Evolutionary conservation across 2,329 filamentous ascomycete species (phyloP), one percentile per base, ranked within the genome.

Genomic region (Blastomyces percursus): DNA sequence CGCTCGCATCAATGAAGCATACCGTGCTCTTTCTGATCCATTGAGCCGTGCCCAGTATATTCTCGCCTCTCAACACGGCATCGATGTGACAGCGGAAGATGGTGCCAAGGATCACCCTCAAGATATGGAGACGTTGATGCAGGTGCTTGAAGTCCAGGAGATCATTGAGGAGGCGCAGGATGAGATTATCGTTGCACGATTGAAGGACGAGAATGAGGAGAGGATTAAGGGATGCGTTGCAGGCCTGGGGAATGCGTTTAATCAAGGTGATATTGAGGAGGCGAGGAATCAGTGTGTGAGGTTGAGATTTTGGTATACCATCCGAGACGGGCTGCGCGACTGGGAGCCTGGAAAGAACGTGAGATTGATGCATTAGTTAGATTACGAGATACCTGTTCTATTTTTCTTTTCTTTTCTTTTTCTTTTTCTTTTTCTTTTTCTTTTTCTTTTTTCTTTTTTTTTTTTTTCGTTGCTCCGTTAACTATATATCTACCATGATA

Each of bases 221-320:
- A 78, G 91, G 67, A 86, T 96, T 59, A 70, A 70, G 21, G 78
- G 76, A 65, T 88, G 87, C 69, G 87, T 92, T 71, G 75, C 75
- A 59, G 73, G 76, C 1, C 70, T 97, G 30, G 88, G 83, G 56
- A 69, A 73, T 61, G 84, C 86, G 0, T 93, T 97, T 71, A 80
- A 77, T 65, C 69, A 74, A 9, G 88, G 87, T 58, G 84, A 93
- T 71, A 72, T 89, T 48, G 81, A 86, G 50, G 76, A 65, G 9
- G 93, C 91, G 19, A 86, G 83, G 76, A 75, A 72, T 64, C 90
- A 95, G 81, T 86, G 87, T 55, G 85, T 96, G 1, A 81, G 83
- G 73, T 76, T 96, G 77, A 81, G 91, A 73, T 97, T 96, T 78
- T 96, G 93, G 93, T 82, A 88, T 62, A 96, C 92, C 75, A 87